Base-by-base conservation (phyloP, 2,329 filamentous ascomycete species). In the Monilinia vaccinii-corymbosi region DNA sequence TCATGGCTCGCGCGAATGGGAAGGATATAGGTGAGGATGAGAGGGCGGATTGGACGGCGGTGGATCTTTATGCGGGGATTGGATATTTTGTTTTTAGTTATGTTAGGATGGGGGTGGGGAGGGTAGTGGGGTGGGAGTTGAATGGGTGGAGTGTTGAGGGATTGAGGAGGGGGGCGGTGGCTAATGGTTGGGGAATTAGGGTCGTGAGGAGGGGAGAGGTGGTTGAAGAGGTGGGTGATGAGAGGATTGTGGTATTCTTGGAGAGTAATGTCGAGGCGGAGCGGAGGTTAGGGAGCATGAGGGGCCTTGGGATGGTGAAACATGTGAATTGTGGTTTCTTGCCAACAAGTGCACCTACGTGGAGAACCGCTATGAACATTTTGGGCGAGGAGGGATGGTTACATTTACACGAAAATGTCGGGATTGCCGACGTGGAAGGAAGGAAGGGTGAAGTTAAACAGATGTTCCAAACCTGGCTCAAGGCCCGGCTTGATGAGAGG, bases 71-170 rank as follows among this genome's bases (percentile, higher is more conserved):
- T 75, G 90, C 89, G 0, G 93, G 93, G 0, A 96, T 97, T 65
- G 93, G 93, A 6, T 97, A 97, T 74, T 97, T 97, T 74, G 83
- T 88, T 4, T 96, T 97, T 70, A 88, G 84, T 36, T 97, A 96
- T 73, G 81, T 86, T 8, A 79, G 77, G 61, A 81, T 87, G 21
- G 91, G 90, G 0, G 76, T 92, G 68, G 76, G 68, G 10, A 76
- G 81, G 52, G 87, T 97, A 1, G 76, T 94, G 46, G 89, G 91
- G 67, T 97, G 90, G 88, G 93, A 97, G 73, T 77, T 97, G 49
- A 97, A 96, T 71, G 86, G 87, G 0, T 89, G 92, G 86, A 91
- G 86, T 65, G 81, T 96, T 38, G 91, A 97, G 75, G 91, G 89
- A 0, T 73, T 97, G 70, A 79, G 85, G 31, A 82, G 89, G 65